These are phyloP conservation scores for Lichtheimia ornata DNA, from an alignment of 371 early-diverging fungal genomes.

Conservation along the genomic window DNA sequence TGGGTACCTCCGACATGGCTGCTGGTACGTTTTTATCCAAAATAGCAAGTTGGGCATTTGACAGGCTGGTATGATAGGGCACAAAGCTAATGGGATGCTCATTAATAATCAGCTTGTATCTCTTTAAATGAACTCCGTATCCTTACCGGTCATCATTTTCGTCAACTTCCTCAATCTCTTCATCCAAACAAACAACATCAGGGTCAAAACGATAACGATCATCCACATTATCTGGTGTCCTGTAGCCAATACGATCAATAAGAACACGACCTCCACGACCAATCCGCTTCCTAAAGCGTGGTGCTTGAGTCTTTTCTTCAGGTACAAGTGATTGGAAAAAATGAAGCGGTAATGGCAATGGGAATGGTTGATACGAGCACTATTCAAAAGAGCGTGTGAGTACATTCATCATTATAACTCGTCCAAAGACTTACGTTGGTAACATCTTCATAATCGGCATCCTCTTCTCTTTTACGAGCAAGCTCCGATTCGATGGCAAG, in stretches of 20 bases:
- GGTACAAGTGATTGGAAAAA: constrained; percentile 25
- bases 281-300: constrained; percentile 51
- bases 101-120: not conserved
- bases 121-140: constrained; percentile 9
- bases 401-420: not conserved
- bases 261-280: constrained; percentile 67
- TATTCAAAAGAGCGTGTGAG: constrained; percentile 11
- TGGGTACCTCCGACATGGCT: not conserved
- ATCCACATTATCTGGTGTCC: constrained; percentile 1
- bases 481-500: constrained; percentile 52
- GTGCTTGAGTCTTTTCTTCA: constrained; percentile 20
- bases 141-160: constrained; percentile 41
- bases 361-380: constrained; percentile 56
- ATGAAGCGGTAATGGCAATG: constrained; percentile 35
- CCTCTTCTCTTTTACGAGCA: constrained; percentile 51
- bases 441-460: constrained; percentile 59
- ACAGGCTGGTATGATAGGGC: constrained; percentile 47
- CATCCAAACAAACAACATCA: constrained; percentile 33
- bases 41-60: constrained; percentile 53
- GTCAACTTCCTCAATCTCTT: constrained; percentile 29
- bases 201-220: constrained; percentile 41
- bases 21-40: constrained; percentile 18
- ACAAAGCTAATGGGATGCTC: constrained; percentile 29
- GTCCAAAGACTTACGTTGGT: constrained; percentile 45
- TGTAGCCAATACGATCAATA: constrained; percentile 42